phyloP scores from a whole-genome alignment of 2,329 filamentous ascomycete genomes.

The Fusarium nisikadoi region DNA sequence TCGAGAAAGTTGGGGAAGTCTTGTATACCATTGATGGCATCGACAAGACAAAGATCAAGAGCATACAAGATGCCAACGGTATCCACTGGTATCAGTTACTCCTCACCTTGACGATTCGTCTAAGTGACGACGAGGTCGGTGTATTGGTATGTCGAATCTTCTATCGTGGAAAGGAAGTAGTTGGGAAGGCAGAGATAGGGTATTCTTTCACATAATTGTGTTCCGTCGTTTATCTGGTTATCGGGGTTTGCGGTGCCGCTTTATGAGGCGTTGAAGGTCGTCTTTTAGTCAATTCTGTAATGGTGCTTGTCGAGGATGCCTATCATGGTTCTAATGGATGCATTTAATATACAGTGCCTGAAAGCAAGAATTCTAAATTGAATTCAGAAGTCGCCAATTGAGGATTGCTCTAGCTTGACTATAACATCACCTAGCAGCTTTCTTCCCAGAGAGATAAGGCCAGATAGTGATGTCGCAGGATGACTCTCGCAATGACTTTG shows the following conservation, averaged over 20 bases:
- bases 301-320: too few relatives aligned
- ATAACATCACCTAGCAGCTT: too few relatives aligned
- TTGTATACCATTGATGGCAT: not conserved
- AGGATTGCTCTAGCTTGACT: too few relatives aligned
- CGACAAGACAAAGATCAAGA: not conserved
- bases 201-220: not conserved
- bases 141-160: not conserved
- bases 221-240: accelerated
- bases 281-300: not conserved
- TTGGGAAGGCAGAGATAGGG: not conserved
- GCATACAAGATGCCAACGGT: not conserved
- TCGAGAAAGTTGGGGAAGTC: not conserved
- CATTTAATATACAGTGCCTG: too few relatives aligned
- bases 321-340: too few relatives aligned
- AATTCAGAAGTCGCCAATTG: too few relatives aligned
- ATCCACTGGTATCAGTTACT: not conserved
- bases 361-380: too few relatives aligned
- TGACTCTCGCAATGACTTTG: accelerated
- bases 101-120: not conserved
- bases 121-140: not conserved
- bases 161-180: not conserved
- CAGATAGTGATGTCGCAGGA: accelerated
- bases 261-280: not conserved
- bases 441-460: too few relatives aligned
- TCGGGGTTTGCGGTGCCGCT: not conserved